Evolutionary conservation across 179 eudicot species (phyloP), one percentile per base, ranked within the genome.

Genomic region (Drosera spatulata): DNA sequence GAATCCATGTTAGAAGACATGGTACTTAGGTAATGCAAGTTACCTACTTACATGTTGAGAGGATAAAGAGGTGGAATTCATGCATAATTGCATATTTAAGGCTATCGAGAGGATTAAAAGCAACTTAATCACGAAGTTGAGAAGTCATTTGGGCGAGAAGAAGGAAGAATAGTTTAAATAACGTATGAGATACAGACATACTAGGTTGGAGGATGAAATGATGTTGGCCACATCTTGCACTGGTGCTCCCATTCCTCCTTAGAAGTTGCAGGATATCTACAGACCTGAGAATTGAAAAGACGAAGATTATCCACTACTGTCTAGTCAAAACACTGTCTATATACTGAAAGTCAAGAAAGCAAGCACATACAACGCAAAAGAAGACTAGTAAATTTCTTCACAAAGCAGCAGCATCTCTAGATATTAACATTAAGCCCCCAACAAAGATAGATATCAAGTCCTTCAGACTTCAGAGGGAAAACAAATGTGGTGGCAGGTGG

Each of bases 171-270:
- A 61, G 14, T 59, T 8, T 12, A 39, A 41, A 49, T 8, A 49
- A 15, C 55, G 9, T 63, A 50, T 62, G 41, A n/a, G 66, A 45
- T 43, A 3, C 45, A 48, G 64, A 64, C 87, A 78, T 69, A 87
- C 97, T 82, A 93, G 71, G 95, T 89, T 50, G 95, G 99, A 49
- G 99, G 99, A 73, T 93, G 99, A 72, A 77, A 89, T 39, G 99
- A 93, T 44, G 97, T 86, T 60, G 97, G 99, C 99, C 99, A 93
- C 52, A 89, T 60, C 72, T 89, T 93, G 79, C 95, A 89, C 64
- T 93, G 99, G 71, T 89, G 95, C 72, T 77, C 84, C 99, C 99
- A 93, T 65, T 86, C 99, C 70, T 93, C 95, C 74, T 86, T 93
- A 41, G 93, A 75, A 50, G 77, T 71, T 53, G 99, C 90, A 56